Evolutionary conservation across 805 yeast genomes (phyloP).

Genomic region (Schwanniomyces polymorphus): DNA sequence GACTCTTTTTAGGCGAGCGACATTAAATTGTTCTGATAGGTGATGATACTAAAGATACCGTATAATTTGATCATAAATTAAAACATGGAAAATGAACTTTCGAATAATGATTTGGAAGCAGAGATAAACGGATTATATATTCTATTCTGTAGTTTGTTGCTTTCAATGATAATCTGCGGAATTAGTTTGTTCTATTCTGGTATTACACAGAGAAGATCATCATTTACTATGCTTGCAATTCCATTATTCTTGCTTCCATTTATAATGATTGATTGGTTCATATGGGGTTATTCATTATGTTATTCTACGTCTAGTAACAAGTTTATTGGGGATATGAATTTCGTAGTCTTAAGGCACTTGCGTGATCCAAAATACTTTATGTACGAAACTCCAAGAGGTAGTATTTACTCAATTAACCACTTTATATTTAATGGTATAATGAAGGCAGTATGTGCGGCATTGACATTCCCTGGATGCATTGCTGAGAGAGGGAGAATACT

Average conservation of each 20-base stretch:
- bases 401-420: constrained; percentile 34
- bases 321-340: constrained; percentile 34
- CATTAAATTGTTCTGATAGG: neutral
- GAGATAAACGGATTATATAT: constrained; percentile 31
- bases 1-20: neutral
- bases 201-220: constrained; percentile 41
- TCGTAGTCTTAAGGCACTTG: constrained; percentile 29
- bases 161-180: constrained; percentile 34
- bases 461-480: constrained; percentile 44
- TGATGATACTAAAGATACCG: neutral
- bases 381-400: constrained; percentile 39
- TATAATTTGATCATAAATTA: neutral
- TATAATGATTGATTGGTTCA: constrained; percentile 41
- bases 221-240: constrained; percentile 38
- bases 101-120: neutral
- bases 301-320: constrained; percentile 32
- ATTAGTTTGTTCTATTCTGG: constrained; percentile 43
- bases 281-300: constrained; percentile 45
- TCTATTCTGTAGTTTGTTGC: constrained; percentile 32
- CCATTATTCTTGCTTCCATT: constrained; percentile 32
- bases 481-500: constrained; percentile 44
- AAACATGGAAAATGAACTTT: neutral
- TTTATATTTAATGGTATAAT: constrained; percentile 40
- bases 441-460: constrained; percentile 37
- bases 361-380: constrained; percentile 12